phyloP scores from a whole-genome alignment of 352 stramenopile species.

The Phytophthora idaei region DNA sequence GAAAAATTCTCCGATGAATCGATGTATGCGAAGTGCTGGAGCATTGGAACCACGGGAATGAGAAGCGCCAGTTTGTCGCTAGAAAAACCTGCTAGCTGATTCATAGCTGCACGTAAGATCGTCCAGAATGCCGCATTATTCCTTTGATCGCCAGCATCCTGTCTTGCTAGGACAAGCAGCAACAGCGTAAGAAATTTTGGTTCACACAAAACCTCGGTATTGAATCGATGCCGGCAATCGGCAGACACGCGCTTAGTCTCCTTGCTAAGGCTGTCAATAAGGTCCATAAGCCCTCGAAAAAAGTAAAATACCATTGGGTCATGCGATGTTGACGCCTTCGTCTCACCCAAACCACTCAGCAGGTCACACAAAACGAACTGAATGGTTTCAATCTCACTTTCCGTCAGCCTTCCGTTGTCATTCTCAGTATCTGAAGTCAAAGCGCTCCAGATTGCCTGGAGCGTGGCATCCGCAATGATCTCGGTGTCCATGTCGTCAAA shows the following conservation, averaged over 20 bases:
- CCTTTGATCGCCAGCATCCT: slow-evolving; percentile 6
- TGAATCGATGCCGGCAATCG: slow-evolving; percentile 21
- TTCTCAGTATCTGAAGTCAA: slow-evolving; percentile 5
- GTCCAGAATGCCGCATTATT: slow-evolving; percentile 34
- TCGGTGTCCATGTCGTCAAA: slow-evolving; percentile 30
- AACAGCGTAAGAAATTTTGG: slow-evolving; percentile 31
- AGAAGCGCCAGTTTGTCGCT: slow-evolving; percentile 30
- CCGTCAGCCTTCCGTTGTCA: slow-evolving; percentile 3
- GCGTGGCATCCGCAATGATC: slow-evolving; percentile 32
- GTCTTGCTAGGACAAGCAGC: slow-evolving; percentile 24
- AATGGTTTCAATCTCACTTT: slow-evolving; percentile 26
- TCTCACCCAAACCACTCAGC: slow-evolving; percentile 14
- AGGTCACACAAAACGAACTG: slow-evolving; percentile 31
- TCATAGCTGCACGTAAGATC: slow-evolving; percentile 32
- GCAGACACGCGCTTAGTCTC: slow-evolving; percentile 2
- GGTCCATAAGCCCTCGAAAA: slow-evolving; percentile 25
- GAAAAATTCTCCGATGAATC: slow-evolving; percentile 34
- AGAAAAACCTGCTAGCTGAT: slow-evolving; percentile 20
- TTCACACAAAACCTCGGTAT: slow-evolving; percentile 35
- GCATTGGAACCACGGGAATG: slow-evolving; percentile 39
- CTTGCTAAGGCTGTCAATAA: slow-evolving; percentile 22
- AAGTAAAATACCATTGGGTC: slow-evolving; percentile 20
- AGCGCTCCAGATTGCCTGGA: slow-evolving; percentile 35
- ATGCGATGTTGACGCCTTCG: background rate
- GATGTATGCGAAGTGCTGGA: slow-evolving; percentile 68